Base-by-base conservation (phyloP, 768 basidiomycete species). In the Termitomyces eurrhizus region DNA sequence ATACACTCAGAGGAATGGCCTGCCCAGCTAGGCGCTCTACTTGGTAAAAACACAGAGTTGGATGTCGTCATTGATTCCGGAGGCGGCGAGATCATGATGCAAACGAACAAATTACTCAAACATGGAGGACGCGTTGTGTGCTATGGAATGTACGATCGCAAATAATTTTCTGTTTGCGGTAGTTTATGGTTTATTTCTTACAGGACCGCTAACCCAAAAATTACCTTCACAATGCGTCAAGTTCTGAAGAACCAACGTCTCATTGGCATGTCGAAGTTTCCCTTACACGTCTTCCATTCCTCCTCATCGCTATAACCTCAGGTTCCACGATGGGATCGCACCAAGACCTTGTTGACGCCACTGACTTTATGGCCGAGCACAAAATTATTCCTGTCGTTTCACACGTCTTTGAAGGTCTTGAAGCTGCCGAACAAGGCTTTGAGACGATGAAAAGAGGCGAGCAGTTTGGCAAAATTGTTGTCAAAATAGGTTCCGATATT, bases 271-370 rank as follows among this genome's bases (percentile, higher is more conserved):
- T 70, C 16, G 21, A 52, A 39, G 24, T 52, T 32, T 52, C 42
- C 36, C 24, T 21, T 21, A 12, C 21, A 9, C 16, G 16, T n/a
- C 51, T 60, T 21, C 48, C 44, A 35, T 52, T 32, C 13, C n/a
- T 44, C 46, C 39, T 49, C 32, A 61, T 50, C 53, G 24, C 55
- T 18, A 12, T 35, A 18, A 35, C 7, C 46, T 36, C 60, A 92
- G 92, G 91, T 39, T 90, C 90, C 1, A 92, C 87, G 32, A 92
- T 94, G 91, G 92, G 91, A 18, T 92, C 91, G 8, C 83, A 80
- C 65, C 78, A 83, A 57, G 92, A 94, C 73, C 78, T 94, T 60
- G 70, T 80, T 56, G 84, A 85, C 36, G 91, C 90, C 24, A 91
- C 90, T 1, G 70, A 74, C 14, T 93, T 95, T 73, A 71, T 93